Evolutionary conservation across 2,329 filamentous ascomycete genomes (phyloP).

Genomic region (Penicillium sclerotiorum): DNA sequence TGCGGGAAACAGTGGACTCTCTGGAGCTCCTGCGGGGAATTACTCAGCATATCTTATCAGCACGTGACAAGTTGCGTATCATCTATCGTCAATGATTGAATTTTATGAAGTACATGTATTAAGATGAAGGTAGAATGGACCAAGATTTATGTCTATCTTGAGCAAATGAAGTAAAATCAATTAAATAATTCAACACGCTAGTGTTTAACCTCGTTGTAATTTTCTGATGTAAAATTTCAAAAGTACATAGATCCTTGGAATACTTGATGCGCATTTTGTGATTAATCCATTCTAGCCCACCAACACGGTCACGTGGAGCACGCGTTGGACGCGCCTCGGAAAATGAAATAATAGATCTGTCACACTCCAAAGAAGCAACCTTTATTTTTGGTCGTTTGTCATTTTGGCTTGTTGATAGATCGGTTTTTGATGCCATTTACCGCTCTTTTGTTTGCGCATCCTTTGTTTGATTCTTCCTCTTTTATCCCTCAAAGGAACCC

Average conservation of each 20-base stretch:
- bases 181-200: too few species aligned
- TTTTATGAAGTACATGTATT: too few species aligned
- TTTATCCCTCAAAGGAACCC: constrained; percentile 16
- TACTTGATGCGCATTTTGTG: too few species aligned
- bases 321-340: constrained; percentile 13
- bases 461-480: constrained; percentile 7
- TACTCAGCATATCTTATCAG: constrained; percentile 14
- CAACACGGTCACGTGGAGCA: constrained; percentile 9
- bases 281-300: constrained; percentile 1
- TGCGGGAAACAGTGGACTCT: background rate
- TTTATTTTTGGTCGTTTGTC: too few species aligned
- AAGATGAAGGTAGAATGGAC: too few species aligned
- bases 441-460: constrained; percentile 2
- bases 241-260: too few species aligned
- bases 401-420: too few species aligned
- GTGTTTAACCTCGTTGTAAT: too few species aligned
- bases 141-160: too few species aligned
- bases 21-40: constrained; percentile 14
- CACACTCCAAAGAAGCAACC: too few species aligned
- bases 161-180: too few species aligned
- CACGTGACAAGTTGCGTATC: constrained; percentile 6
- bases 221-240: too few species aligned
- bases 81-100: background rate
- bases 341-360: constrained; percentile 1
- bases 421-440: background rate